phyloP scores from a whole-genome alignment of 495 filamentous ascomycete genomes.

The Neurospora africana region DNA sequence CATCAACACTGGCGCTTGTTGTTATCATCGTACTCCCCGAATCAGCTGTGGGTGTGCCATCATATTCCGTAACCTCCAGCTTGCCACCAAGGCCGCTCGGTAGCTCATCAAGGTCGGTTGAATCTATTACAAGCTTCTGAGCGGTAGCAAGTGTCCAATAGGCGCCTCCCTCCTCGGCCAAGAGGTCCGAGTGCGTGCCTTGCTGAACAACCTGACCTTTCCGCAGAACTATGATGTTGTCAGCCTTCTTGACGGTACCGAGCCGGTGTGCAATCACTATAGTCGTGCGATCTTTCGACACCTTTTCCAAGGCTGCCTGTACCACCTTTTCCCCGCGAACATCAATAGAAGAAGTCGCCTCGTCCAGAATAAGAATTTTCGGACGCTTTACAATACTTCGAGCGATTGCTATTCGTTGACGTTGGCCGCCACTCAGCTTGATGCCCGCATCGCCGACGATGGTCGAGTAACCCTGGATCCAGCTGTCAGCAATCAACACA shows the following conservation, averaged over 20 bases:
- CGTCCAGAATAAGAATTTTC: conserved; percentile 72
- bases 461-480: conserved; percentile 48
- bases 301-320: conserved; percentile 44
- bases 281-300: conserved; percentile 46
- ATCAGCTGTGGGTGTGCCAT: conserved; percentile 17
- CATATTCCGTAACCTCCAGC: conserved; percentile 22
- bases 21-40: not conserved
- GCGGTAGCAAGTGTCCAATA: conserved; percentile 44
- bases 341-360: conserved; percentile 62
- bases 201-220: conserved; percentile 55
- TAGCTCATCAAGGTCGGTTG: not conserved
- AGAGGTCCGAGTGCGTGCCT: conserved; percentile 58
- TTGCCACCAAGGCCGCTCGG: conserved; percentile 9
- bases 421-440: conserved; percentile 52
- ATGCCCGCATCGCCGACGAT: conserved; percentile 47
- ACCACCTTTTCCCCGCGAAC: conserved; percentile 48
- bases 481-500: not conserved
- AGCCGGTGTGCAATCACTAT: conserved; percentile 54
- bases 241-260: conserved; percentile 49
- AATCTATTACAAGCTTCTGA: conserved; percentile 32
- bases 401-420: conserved; percentile 59
- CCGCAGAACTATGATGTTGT: conserved; percentile 53
- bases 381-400: conserved; percentile 66
- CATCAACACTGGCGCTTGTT: not conserved
- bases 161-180: conserved; percentile 45